These are phyloP conservation scores for Fusarium liriodendri DNA, from an alignment of 2,329 filamentous ascomycete genomes.

Conservation along the genomic window DNA sequence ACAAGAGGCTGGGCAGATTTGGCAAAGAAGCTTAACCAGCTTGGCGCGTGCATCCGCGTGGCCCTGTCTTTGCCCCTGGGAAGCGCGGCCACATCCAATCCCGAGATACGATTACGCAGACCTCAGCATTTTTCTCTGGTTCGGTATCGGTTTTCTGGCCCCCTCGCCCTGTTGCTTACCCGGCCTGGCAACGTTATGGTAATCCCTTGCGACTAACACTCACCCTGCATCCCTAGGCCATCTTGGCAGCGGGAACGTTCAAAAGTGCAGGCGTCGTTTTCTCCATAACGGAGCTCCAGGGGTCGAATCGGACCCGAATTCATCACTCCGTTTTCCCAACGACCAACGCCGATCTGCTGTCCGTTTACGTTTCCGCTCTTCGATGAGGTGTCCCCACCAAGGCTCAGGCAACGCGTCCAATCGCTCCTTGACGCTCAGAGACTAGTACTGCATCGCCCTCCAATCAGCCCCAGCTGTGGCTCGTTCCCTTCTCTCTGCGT, in stretches of 20 bases:
- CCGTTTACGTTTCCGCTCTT: constrained; percentile 20
- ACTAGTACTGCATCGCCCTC: constrained; percentile 1
- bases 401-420: constrained; percentile 15
- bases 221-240: constrained; percentile 28
- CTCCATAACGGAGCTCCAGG: constrained; percentile 16
- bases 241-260: constrained; percentile 36
- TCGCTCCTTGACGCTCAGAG: constrained; percentile 12
- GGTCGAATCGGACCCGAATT: constrained; percentile 26
- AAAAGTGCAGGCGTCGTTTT: constrained; percentile 19
- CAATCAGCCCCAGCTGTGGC: constrained; percentile 29
- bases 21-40: constrained; percentile 43
- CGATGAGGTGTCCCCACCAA: constrained; percentile 12
- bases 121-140: neutral
- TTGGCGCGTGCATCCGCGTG: constrained; percentile 41
- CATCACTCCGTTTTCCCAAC: constrained; percentile 21
- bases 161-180: constrained; percentile 21
- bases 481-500: constrained; percentile 17
- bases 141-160: neutral
- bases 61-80: constrained; percentile 36
- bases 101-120: constrained; percentile 39
- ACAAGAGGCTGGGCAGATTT: constrained; percentile 26
- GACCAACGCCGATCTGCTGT: constrained; percentile 17
- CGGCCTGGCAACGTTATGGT: constrained; percentile 27
- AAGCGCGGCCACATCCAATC: constrained; percentile 32
- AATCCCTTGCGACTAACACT: neutral